These are phyloP conservation scores for Erodium texanum DNA, from an alignment of 441 rosid species.

Conservation along the genomic window DNA sequence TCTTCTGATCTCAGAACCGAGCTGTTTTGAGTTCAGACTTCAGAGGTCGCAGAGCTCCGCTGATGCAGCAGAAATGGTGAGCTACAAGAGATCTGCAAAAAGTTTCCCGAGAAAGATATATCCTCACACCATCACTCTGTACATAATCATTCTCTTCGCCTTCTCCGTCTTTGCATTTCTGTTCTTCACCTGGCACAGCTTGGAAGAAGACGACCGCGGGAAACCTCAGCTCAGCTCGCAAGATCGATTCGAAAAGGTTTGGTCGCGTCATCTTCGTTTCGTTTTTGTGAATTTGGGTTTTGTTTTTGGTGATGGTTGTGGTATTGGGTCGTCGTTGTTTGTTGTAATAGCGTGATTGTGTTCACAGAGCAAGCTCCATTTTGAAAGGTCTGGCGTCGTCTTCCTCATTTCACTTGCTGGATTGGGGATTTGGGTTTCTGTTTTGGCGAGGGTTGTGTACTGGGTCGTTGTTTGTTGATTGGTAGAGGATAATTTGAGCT, in stretches of 20 bases:
- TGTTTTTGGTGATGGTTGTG: too few relatives aligned
- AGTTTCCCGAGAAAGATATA: slow-evolving; percentile 32
- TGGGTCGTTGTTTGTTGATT: not conserved
- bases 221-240: not conserved
- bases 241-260: not conserved
- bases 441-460: not conserved
- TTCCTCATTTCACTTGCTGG: not conserved
- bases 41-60: not conserved
- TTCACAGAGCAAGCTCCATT: not conserved
- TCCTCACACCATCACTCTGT: slow-evolving; percentile 27
- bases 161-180: slow-evolving; percentile 39
- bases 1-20: not conserved
- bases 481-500: not conserved
- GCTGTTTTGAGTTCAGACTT: not conserved
- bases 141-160: slow-evolving; percentile 40
- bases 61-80: slow-evolving; percentile 36
- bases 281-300: not conserved
- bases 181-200: slow-evolving; percentile 32
- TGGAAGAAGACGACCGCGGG: slow-evolving; percentile 30
- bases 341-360: not conserved
- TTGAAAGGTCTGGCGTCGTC: too few relatives aligned
- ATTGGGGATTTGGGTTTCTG: not conserved
- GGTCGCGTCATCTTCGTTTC: not conserved
- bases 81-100: slow-evolving; percentile 32
- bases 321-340: not conserved